Evolutionary conservation across 73 alveolate species (phyloP).

Genomic region (Symbiodinium natans): DNA sequence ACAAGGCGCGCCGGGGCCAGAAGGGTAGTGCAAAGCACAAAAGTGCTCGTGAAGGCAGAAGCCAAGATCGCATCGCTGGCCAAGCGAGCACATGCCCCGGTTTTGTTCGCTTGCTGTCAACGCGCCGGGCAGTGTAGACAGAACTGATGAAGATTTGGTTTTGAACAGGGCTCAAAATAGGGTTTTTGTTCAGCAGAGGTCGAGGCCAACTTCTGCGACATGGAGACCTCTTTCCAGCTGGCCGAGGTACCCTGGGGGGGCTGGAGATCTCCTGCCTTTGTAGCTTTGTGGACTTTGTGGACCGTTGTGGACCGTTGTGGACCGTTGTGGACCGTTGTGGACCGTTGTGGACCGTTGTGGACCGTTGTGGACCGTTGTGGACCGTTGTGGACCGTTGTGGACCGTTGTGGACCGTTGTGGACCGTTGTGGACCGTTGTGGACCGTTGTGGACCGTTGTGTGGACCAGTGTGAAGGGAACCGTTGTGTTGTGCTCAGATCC

Average conservation of each 20-base stretch:
- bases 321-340: neutral
- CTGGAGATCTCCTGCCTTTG: neutral
- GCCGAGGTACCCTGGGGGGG: slow-evolving; percentile 15
- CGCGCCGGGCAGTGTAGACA: neutral
- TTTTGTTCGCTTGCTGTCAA: neutral
- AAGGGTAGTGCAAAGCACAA: too few relatives aligned
- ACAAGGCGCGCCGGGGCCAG: too few relatives aligned
- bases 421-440: too few relatives aligned
- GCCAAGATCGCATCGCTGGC: slow-evolving; percentile 45
- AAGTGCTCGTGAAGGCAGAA: too few relatives aligned
- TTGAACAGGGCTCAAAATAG: neutral
- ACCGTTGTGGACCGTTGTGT: too few relatives aligned
- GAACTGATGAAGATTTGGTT: neutral
- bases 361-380: too few relatives aligned
- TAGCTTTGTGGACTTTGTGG: too few relatives aligned
- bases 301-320: neutral
- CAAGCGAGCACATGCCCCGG: slow-evolving; percentile 16
- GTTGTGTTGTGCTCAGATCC: neutral
- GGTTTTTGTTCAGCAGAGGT: neutral
- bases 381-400: too few relatives aligned
- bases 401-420: too few relatives aligned
- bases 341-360: too few relatives aligned
- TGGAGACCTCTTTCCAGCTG: slow-evolving; percentile 73
- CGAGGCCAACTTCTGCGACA: slow-evolving; percentile 76
- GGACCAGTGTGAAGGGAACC: too few relatives aligned